Base-by-base conservation (phyloP, 352 stramenopile species). In the Pythium monospermum region DNA sequence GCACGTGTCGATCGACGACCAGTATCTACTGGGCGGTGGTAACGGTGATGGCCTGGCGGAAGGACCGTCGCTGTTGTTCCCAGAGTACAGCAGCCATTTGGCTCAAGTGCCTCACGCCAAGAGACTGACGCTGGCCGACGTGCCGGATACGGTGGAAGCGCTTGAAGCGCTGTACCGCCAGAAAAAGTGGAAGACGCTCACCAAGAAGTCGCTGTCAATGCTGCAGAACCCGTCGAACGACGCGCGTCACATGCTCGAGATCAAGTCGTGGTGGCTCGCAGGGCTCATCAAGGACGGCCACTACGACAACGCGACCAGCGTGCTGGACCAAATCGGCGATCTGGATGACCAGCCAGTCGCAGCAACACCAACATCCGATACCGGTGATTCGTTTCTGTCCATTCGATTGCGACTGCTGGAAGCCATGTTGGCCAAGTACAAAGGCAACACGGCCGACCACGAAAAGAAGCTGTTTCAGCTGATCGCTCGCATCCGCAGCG, bases 191-290 rank as follows among this genome's bases (percentile, higher is more conserved):
- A 82, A 79, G 49, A 81, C 77, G 16, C 58, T 92, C 22, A 87
- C 74, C 3, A 85, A 83, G 49, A 89, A 89, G 25, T 71, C 81
- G 7, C 61, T 85, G 26, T 75, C 69, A 15, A 88, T 91, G 76
- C 64, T 89, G 38, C 74, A 85, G 49, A 80, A 63, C 22, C 69
- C 72, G 19, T 71, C 66, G 12, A 83, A 73, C 41, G 59, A 78
- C 42, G 52, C 64, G 16, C 59, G 60, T 18, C 36, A 69, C 58
- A 78, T 68, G 38, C 55, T 89, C 19, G 71, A 83, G 54, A 85
- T 87, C 56, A 89, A 90, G 55, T 87, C 81, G 12, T 92, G 81
- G 81, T 87, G 72, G 74, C 73, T 92, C 51, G 78, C 78, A 6
- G 81, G 74, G 1, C 64, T 90, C 4, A 89, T 90, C 46, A 89